Percentiles rank a stretch among this genome's conserved stretches.
Evolutionary conservation across 192 early-diverging fungal species (phyloP).

Genomic region (Obelidium mucronatum): DNA sequence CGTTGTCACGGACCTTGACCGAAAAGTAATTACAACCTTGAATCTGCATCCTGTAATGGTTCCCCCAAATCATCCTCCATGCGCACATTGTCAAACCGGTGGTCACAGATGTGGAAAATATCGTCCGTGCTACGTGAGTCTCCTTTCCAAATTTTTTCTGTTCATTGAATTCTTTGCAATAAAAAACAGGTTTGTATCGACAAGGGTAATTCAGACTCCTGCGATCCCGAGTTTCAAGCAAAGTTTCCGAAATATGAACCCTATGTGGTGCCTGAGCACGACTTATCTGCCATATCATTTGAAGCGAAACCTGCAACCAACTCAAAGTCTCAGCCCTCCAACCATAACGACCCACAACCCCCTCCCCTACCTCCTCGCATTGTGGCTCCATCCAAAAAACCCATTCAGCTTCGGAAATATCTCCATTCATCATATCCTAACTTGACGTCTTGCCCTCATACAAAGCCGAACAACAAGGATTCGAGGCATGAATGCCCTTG

Average conservation of each 20-base stretch:
- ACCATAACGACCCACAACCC: neutral
- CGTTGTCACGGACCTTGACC: too few species aligned
- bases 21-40: neutral
- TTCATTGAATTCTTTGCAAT: neutral
- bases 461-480: neutral
- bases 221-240: neutral
- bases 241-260: constrained; percentile 4
- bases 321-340: neutral
- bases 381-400: neutral
- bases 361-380: neutral
- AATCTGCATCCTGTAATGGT: neutral
- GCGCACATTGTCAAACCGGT: neutral
- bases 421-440: neutral
- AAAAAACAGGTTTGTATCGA: constrained; percentile 23
- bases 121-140: constrained; percentile 23
- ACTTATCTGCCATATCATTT: neutral
- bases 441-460: neutral
- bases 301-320: neutral
- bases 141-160: neutral
- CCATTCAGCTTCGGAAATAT: constrained; percentile 2
- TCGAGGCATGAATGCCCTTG: constrained; percentile 19
- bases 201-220: neutral
- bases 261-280: too few species aligned
- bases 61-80: neutral
- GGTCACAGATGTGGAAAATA: constrained; percentile 18